Percentiles rank a stretch among this genome's conserved stretches.
These are phyloP conservation scores for Cordyceps cateniannulata DNA, from an alignment of 2,329 filamentous ascomycete genomes.

Conservation along the genomic window DNA sequence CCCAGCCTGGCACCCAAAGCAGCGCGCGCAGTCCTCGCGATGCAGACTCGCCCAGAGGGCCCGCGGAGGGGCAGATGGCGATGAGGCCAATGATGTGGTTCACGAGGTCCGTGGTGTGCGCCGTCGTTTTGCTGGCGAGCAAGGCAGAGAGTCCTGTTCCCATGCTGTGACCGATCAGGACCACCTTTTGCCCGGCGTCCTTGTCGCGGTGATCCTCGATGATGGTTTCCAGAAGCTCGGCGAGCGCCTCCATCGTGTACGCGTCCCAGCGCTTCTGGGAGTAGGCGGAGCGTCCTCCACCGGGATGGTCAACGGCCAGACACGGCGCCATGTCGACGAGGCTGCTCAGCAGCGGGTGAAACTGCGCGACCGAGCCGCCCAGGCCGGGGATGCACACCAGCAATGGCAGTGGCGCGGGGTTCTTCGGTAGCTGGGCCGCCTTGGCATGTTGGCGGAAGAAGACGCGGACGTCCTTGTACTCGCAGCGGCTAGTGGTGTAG, in stretches of 20 bases:
- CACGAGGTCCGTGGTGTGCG: constrained; percentile 46
- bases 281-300: constrained; percentile 78
- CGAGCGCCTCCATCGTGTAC: constrained; percentile 70
- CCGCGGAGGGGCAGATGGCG: constrained; percentile 72
- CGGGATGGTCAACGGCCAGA: constrained; percentile 78
- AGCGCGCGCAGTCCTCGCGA: constrained; percentile 44
- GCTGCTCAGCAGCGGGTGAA: constrained; percentile 72
- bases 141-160: constrained; percentile 72
- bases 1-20: constrained; percentile 59
- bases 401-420: constrained; percentile 69
- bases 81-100: constrained; percentile 68
- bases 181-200: constrained; percentile 59
- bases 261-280: constrained; percentile 65
- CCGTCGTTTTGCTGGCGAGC: constrained; percentile 45
- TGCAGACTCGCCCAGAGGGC: constrained; percentile 48
- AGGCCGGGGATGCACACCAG: constrained; percentile 90
- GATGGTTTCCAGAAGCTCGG: constrained; percentile 65
- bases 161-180: constrained; percentile 86
- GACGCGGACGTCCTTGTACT: constrained; percentile 70
- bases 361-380: constrained; percentile 87
- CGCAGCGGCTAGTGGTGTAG: constrained; percentile 64
- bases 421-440: constrained; percentile 68
- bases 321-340: constrained; percentile 78
- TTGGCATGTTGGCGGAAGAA: constrained; percentile 82
- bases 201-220: constrained; percentile 68